These are phyloP conservation scores for Linnemannia elongata DNA, from an alignment of 192 early-diverging fungal species.

Conservation along the genomic window DNA sequence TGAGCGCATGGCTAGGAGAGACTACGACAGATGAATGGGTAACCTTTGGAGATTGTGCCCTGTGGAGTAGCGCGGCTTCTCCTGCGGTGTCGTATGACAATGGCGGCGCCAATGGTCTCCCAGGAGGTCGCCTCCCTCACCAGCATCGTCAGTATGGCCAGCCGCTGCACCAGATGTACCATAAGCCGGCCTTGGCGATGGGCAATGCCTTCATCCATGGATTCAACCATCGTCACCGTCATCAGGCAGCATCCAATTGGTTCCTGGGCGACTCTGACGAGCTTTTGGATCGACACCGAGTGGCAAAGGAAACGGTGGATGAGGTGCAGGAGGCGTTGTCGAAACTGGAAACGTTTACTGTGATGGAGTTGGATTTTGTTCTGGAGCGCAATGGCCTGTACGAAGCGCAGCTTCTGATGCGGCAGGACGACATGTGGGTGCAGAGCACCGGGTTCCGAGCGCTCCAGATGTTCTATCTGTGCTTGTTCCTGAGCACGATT, in stretches of 20 bases:
- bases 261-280: slow-evolving; percentile 26
- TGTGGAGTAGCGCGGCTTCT: slow-evolving; percentile 36
- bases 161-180: slow-evolving; percentile 24
- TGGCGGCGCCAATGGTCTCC: not conserved
- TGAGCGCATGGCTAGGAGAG: slow-evolving; percentile 54
- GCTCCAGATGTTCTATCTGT: slow-evolving; percentile 31
- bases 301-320: slow-evolving; percentile 9
- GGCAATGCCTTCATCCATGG: not conserved
- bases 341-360: slow-evolving; percentile 13
- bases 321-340: slow-evolving; percentile 10
- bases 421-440: slow-evolving; percentile 29
- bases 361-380: slow-evolving; percentile 37
- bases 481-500: slow-evolving; percentile 26
- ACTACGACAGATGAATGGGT: slow-evolving; percentile 50
- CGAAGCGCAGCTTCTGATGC: slow-evolving; percentile 26
- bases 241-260: not conserved
- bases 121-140: not conserved
- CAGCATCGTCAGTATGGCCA: slow-evolving; percentile 18
- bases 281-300: slow-evolving; percentile 18
- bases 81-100: slow-evolving; percentile 32
- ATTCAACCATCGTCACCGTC: not conserved
- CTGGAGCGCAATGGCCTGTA: slow-evolving; percentile 29
- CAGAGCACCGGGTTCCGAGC: slow-evolving; percentile 31
- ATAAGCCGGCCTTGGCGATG: slow-evolving; percentile 1
- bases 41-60: slow-evolving; percentile 38